Base-by-base conservation (phyloP, 2,329 filamentous ascomycete genomes). In the Trichocomaceae sp. region DNA sequence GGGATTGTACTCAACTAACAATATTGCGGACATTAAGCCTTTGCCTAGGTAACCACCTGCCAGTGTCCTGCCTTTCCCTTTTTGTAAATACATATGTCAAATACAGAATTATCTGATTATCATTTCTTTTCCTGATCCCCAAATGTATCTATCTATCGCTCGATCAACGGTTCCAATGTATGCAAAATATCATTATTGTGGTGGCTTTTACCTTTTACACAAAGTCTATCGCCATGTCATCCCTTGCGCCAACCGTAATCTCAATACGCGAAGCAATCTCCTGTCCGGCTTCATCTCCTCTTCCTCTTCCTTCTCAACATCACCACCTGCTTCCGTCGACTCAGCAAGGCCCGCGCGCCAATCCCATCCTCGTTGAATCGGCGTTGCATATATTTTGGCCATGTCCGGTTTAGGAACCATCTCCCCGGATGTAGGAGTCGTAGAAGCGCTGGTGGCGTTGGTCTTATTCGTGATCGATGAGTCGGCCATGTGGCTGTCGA, bases 401-500 rank as follows among this genome's bases (percentile, higher is more conserved):
- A 63, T 61, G 42, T 61, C 60, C 13, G 63, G 60, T 29, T 64
- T 61, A 19, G 69, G 69, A 1, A 76, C 67, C 17, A 80, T 64
- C 5, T 82, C 73, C 0, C 75, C 78, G 6, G 80, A 82, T 22
- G 63, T 69, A 1, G 66, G 31, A 10, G 41, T 41, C 9, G 8
- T 54, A 6, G 49, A 50, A 13, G 35, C 48, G 35, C 31, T 51
- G 13, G 54, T 48, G 6, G 10, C 45, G 13, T 53, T 53, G 19
- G 39, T 20, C 22, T 42, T 42, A 41, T 50, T 35, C 13, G 53
- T 42, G 9, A 50, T 29, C 17, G 50, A 35, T 50, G 65, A 69
- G 61, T 81, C 81, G 35, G 91, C 74, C 75, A 91, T 83, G 31
- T 85, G 85, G 64, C 83, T 90, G 15, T 87, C 87, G 12, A 88